These are phyloP conservation scores for Cyclotella baltica DNA, from an alignment of 108 stramenopile genomes.

Conservation along the genomic window DNA sequence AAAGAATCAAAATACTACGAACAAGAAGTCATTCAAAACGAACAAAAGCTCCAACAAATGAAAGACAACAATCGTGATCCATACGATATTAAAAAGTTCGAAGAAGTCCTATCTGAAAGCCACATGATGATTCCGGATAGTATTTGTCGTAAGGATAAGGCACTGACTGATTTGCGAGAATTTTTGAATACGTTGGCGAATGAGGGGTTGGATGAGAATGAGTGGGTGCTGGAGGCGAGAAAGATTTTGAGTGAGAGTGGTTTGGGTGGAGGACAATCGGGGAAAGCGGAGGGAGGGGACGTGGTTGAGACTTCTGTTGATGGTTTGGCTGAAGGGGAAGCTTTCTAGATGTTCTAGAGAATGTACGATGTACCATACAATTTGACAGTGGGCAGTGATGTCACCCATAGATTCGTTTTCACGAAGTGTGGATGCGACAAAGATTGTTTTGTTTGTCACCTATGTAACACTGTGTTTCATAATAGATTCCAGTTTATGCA, in stretches of 20 bases:
- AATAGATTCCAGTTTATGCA: too few species aligned
- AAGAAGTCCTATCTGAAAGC: slow-evolving; percentile 82
- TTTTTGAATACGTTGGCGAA: slow-evolving; percentile 49
- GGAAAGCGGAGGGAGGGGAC: slow-evolving; percentile 12
- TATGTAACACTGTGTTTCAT: too few species aligned
- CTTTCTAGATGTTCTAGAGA: slow-evolving; percentile 32
- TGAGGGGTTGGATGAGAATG: slow-evolving; percentile 31
- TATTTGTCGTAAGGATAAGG: slow-evolving; percentile 57
- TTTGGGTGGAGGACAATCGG: background rate
- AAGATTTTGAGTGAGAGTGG: slow-evolving; percentile 31
- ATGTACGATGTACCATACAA: too few species aligned
- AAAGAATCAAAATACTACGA: slow-evolving; percentile 83
- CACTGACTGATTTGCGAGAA: slow-evolving; percentile 66
- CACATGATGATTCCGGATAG: slow-evolving; percentile 90
- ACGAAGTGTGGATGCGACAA: too few species aligned
- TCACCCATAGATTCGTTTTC: too few species aligned
- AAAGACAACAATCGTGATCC: slow-evolving; percentile 69
- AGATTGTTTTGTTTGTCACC: too few species aligned
- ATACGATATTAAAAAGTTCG: slow-evolving; percentile 87
- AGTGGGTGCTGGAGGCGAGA: slow-evolving; percentile 52
- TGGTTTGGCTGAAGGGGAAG: slow-evolving; percentile 49
- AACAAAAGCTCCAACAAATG: slow-evolving; percentile 74
- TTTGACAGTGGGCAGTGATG: too few species aligned
- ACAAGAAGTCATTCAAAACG: slow-evolving; percentile 77
- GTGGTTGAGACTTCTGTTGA: slow-evolving; percentile 30